phyloP scores from a whole-genome alignment of 2,329 filamentous ascomycete species.

The Beauveria medogensis region DNA sequence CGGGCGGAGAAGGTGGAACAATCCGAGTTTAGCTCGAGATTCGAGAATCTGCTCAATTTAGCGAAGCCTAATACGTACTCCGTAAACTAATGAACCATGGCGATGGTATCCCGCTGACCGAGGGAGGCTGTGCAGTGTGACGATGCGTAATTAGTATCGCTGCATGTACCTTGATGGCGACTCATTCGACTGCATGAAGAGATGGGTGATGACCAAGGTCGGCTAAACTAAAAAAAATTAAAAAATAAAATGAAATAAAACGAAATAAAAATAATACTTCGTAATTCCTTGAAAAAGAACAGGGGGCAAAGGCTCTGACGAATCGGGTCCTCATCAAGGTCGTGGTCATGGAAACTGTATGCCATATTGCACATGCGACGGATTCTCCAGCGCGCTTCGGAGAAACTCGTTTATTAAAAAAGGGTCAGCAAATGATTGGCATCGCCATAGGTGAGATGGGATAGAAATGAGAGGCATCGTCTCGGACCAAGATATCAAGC shows the following conservation, averaged over 20 bases:
- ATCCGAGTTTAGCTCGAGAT: background rate
- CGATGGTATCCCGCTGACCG: too few species aligned
- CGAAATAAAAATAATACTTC: background rate
- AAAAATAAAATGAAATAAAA: too few species aligned
- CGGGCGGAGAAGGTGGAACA: background rate
- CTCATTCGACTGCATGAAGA: background rate
- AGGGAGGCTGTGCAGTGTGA: background rate
- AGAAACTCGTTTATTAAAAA: background rate
- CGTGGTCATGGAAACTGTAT: background rate
- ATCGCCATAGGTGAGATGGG: background rate
- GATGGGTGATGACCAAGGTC: background rate
- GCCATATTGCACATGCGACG: background rate
- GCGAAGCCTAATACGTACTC: background rate
- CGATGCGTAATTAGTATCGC: background rate
- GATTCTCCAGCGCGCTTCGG: background rate
- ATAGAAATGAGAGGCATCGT: too few species aligned
- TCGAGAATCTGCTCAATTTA: background rate
- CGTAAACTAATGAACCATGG: too few species aligned
- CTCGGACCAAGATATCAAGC: too few species aligned
- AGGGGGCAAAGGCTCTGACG: background rate
- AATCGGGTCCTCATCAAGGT: background rate
- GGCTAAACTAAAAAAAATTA: too few species aligned
- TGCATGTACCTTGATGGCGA: constrained; percentile 2
- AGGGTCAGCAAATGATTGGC: background rate
- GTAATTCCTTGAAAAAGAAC: background rate